Evolutionary conservation across 2,329 filamentous ascomycete species (phyloP).

Genomic region (Xylariaceae sp.): DNA sequence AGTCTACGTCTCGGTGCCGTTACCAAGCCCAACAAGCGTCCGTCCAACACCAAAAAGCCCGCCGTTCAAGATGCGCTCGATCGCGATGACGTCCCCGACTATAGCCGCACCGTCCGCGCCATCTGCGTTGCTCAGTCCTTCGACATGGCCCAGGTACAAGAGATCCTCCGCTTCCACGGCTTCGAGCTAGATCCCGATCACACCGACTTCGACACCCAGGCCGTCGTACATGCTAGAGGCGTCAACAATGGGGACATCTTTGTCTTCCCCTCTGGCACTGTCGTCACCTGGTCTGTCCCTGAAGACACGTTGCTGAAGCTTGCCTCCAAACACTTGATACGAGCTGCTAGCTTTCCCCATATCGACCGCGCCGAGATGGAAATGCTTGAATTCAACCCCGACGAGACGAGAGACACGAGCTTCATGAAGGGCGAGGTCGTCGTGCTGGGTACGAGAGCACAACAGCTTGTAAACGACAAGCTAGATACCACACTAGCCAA

Average conservation of each 20-base stretch:
- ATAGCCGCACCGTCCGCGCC: constrained; percentile 47
- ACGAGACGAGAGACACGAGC: constrained; percentile 68
- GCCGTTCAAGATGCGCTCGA: constrained; percentile 21
- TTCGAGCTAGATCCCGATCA: constrained; percentile 60
- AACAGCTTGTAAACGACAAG: constrained; percentile 37
- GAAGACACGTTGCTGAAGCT: constrained; percentile 67
- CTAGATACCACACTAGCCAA: constrained; percentile 74
- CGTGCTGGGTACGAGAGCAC: constrained; percentile 72
- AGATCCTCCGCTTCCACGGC: constrained; percentile 55
- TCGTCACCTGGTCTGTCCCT: constrained; percentile 87
- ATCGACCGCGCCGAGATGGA: constrained; percentile 73
- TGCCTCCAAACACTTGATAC: constrained; percentile 67
- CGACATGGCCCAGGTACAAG: constrained; percentile 57
- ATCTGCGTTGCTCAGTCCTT: constrained; percentile 62
- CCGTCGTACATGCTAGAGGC: constrained; percentile 60
- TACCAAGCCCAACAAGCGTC: constrained; percentile 59
- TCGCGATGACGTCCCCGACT: constrained; percentile 37
- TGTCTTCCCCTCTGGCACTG: constrained; percentile 89
- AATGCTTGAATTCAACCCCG: constrained; percentile 81
- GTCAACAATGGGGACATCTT: constrained; percentile 79
- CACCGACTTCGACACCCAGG: constrained; percentile 56
- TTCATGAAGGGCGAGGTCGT: constrained; percentile 84
- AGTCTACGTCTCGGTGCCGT: constrained; percentile 79
- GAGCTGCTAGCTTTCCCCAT: constrained; percentile 73
- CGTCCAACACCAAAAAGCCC: constrained; percentile 39